Conservation (phyloP, 2,329 filamentous ascomycete species). For the Lasiodiplodia sp. region DNA sequence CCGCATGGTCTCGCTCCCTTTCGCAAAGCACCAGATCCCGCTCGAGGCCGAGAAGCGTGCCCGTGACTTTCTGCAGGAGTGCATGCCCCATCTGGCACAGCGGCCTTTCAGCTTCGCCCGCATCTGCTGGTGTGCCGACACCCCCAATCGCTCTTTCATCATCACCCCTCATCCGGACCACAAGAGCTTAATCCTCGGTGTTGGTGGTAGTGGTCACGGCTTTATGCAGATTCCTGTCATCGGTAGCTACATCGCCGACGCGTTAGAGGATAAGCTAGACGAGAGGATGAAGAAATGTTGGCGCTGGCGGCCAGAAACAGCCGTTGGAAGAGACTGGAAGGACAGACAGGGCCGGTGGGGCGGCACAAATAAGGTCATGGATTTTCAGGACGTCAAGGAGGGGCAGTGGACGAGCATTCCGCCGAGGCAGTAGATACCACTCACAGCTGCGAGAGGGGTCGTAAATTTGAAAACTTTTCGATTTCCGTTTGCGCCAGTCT, state of each 20-base stretch:
- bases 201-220: constrained; percentile 61
- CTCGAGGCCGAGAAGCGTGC: constrained; percentile 55
- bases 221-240: constrained; percentile 62
- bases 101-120: constrained; percentile 59
- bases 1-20: constrained; percentile 45
- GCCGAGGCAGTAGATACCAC: not conserved
- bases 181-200: constrained; percentile 54
- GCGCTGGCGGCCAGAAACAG: constrained; percentile 60
- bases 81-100: constrained; percentile 60
- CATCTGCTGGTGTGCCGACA: constrained; percentile 66
- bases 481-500: not conserved
- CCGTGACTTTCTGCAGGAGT: constrained; percentile 58
- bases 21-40: constrained; percentile 57
- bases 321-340: constrained; percentile 55
- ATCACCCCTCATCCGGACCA: constrained; percentile 59
- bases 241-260: constrained; percentile 59
- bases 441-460: not conserved
- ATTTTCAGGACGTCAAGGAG: constrained; percentile 48
- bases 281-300: constrained; percentile 52
- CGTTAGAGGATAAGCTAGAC: constrained; percentile 55
- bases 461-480: not conserved
- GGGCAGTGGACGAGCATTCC: constrained; percentile 38
- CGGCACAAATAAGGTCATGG: constrained; percentile 56
- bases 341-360: constrained; percentile 59
- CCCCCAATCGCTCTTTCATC: constrained; percentile 61